Evolutionary conservation across 2,329 filamentous ascomycete species (phyloP), one percentile per base, ranked within the genome.

Genomic region (Colletotrichum abscissum): DNA sequence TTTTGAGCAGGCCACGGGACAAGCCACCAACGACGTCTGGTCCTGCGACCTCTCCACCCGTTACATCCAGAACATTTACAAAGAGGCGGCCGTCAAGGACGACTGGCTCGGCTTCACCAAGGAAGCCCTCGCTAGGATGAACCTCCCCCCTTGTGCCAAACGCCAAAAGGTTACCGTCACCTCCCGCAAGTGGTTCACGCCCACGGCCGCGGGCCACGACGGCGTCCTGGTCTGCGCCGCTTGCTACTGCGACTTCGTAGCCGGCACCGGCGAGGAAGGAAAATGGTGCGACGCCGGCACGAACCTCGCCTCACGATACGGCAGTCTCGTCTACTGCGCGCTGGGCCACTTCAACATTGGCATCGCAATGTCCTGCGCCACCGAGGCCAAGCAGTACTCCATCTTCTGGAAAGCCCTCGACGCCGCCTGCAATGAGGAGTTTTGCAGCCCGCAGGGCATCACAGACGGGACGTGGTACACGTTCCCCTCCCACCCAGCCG

Each of bases 211-310:
- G 0, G 76, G 79, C 0, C 79, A 78, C 0, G 56, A 60, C 0
- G 77, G 76, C 3, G 73, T 84, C 0, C 75, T 82, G 0, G 73
- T 84, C 14, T 86, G 84, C 63, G 76, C 75, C 6, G 78, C 81
- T 1, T 86, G 84, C 72, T 84, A 81, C 70, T 78, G 76, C 66
- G 84, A 86, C 75, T 78, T 80, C 22, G 77, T 85, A 24, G 65
- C 78, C 35, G 77, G 76, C 49, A 80, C 80, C 0, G 76, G 76
- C 2, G 79, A 84, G 8, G 79, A 79, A 16, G 57, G 63, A 35
- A 78, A 74, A 63, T 81, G 69, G 72, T 67, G 38, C 64, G 73
- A 68, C 58, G 80, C 65, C n/a, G 75, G 4, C 49, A 30, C 49
- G 30, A 55, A 73, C 19, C 65, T 59, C 19, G 28, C 69, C 19